Percentiles rank a stretch among this genome's conserved stretches.
Conservation (phyloP, 176 grass and related monocot species). For the Typha latifolia region DNA sequence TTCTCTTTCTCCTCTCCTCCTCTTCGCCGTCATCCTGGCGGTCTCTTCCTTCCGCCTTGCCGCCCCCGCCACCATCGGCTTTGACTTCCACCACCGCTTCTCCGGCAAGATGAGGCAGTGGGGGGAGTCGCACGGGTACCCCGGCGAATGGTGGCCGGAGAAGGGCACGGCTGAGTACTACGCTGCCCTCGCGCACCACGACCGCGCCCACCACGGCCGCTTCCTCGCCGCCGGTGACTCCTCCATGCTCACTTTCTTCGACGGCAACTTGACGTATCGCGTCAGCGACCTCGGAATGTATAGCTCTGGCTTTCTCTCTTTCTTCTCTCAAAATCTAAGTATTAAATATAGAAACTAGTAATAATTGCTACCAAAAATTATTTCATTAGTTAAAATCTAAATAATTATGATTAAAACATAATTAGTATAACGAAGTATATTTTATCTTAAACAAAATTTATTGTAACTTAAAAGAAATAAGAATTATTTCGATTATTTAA, state of each 20-base stretch:
- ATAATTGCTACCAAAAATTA: no score
- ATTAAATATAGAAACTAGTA: no score
- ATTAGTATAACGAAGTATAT: background rate
- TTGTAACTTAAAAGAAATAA: no score
- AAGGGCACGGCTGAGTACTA: conserved; percentile 57
- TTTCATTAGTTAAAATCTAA: no score
- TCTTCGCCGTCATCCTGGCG: background rate
- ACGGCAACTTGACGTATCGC: conserved; percentile 50
- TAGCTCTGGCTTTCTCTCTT: background rate
- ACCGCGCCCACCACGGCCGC: conserved; percentile 36
- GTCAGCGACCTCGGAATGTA: conserved; percentile 61
- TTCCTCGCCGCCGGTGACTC: conserved; percentile 21
- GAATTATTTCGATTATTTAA: no score
- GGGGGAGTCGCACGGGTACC: conserved; percentile 32
- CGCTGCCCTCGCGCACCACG: conserved; percentile 48
- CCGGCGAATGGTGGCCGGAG: conserved; percentile 28
- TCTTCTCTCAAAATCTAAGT: no score
- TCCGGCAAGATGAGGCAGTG: conserved; percentile 47
- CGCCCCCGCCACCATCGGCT: conserved; percentile 23
- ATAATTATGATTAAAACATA: background rate
- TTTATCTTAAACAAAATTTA: no score
- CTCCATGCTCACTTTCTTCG: conserved; percentile 35
- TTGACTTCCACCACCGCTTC: conserved; percentile 93
- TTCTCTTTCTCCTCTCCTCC: conserved; percentile 18
- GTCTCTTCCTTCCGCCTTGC: background rate